Conservation (phyloP, 306 rosid genomes). For the Fragaria nilgerrensis region DNA sequence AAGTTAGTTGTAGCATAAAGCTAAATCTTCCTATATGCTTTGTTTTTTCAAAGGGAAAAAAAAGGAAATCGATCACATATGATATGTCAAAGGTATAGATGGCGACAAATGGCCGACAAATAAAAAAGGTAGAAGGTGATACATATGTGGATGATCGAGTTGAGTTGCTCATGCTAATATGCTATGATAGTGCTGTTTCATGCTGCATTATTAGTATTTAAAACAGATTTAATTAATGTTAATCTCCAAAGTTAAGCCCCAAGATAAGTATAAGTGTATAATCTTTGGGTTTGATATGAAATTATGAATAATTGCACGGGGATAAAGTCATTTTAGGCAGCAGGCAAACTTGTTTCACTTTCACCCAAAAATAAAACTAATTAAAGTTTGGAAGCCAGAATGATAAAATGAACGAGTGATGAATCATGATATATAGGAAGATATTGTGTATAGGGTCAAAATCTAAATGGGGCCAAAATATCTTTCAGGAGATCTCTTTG, state of each 20-base stretch:
- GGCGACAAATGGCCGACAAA: constrained; percentile 65
- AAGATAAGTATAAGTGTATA: constrained; percentile 39
- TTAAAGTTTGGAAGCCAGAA: constrained; percentile 9
- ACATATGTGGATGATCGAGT: constrained; percentile 39
- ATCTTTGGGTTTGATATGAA: constrained; percentile 19
- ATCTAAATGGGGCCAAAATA: constrained; percentile 49
- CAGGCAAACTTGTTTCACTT: constrained; percentile 38
- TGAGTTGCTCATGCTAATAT: constrained; percentile 31
- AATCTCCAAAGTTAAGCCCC: constrained; percentile 29
- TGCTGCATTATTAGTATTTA: constrained; percentile 26
- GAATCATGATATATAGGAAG: background rate
- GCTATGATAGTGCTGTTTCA: constrained; percentile 42
- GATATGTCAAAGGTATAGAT: constrained; percentile 18
- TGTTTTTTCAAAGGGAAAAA: background rate
- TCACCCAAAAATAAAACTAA: constrained; percentile 22
- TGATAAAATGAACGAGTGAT: background rate
- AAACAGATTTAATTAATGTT: constrained; percentile 7
- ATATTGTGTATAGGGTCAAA: constrained; percentile 22
- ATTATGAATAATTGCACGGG: constrained; percentile 35
- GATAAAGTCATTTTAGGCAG: constrained; percentile 40
- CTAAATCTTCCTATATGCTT: background rate
- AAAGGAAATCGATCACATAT: background rate
- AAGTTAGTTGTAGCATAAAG: constrained; percentile 6
- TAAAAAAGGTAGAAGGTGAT: constrained; percentile 25
- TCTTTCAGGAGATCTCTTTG: constrained; percentile 73